Base-by-base conservation (phyloP, 208 protist species). In the Acanthamoeba rhysodes region DNA sequence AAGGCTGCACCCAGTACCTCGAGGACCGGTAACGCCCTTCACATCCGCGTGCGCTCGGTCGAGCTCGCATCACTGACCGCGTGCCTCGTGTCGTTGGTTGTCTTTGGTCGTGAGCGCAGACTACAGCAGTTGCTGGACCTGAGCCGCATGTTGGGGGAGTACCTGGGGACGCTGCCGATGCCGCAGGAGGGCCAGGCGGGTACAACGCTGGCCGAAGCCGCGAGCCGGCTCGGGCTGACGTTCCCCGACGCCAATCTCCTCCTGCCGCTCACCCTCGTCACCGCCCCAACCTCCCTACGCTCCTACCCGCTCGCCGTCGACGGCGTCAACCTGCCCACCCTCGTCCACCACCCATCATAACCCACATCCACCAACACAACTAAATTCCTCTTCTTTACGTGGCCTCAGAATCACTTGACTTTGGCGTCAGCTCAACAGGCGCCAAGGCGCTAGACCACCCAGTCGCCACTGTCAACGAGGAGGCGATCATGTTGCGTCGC, bases 1-100 rank as follows among this genome's bases (percentile, higher is more conserved):
- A 82, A 24, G 74, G 74, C 74, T 82, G 74, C 41, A 37, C 55
- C 22, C 74, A 82, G 37, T 82, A 82, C 74, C 74, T 82, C 8
- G 74, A 82, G 24, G 74, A 82, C 41, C 20, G 74, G 74, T 82
- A 50, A 34, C 0, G 14, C 5, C 41, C 41, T 1, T 5, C 41
- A 76, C 12, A 14, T 4, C n/a, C 68, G 6, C 2, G 68, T 1
- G 37, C 1, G 10, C 32, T 4, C 12, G 2, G 9, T 37, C 9
- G 6, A 34, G 18, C 16, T 80, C 55, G 2, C 55, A 59, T 20
- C 55, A 59, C 14, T 59, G 55, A 12, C 18, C 18, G 18, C 7
- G 55, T 59, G 55, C 14, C 1, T 2, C 55, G 55, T 20, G 55
- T 59, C 7, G 59, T 64, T 0, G 1, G 59, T n/a, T n/a, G 29